These are phyloP conservation scores for Waltergamsia citrina DNA, from an alignment of 2,329 filamentous ascomycete species.

Conservation along the genomic window DNA sequence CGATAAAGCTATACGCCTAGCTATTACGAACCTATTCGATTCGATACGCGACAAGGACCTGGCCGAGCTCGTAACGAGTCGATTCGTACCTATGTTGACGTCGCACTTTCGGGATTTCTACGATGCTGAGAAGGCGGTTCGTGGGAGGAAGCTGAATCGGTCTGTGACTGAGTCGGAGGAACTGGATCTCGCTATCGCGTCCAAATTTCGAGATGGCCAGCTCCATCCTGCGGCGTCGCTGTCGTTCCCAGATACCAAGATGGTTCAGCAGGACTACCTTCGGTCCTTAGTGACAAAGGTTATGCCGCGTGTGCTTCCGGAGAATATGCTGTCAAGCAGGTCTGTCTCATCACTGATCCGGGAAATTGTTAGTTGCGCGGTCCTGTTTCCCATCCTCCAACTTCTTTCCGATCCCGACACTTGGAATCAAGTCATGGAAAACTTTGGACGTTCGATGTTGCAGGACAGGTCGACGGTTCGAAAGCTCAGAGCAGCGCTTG, in stretches of 20 bases:
- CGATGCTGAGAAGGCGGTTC: conserved; percentile 76
- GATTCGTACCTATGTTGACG: conserved; percentile 80
- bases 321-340: conserved; percentile 65
- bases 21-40: conserved; percentile 61
- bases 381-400: conserved; percentile 72
- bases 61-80: conserved; percentile 72
- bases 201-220: conserved; percentile 81
- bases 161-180: conserved; percentile 95
- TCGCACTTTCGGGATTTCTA: conserved; percentile 84
- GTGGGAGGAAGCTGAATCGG: conserved; percentile 79
- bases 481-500: conserved; percentile 81
- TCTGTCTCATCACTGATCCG: conserved; percentile 72
- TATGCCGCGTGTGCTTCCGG: conserved; percentile 65
- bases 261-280: conserved; percentile 81
- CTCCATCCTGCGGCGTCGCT: conserved; percentile 80
- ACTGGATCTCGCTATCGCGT: conserved; percentile 89
- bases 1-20: conserved; percentile 67
- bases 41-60: conserved; percentile 69
- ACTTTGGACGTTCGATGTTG: conserved; percentile 73
- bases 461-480: conserved; percentile 94
- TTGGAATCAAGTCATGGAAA: conserved; percentile 96
- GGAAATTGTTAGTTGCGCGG: conserved; percentile 89
- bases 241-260: conserved; percentile 74
- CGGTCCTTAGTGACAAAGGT: conserved; percentile 64
- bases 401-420: conserved; percentile 85